A percentile compares a stretch with the other conserved stretches of the same genome.
Conservation (phyloP, 176 grass and related monocot species). For the Leersia perrieri region DNA sequence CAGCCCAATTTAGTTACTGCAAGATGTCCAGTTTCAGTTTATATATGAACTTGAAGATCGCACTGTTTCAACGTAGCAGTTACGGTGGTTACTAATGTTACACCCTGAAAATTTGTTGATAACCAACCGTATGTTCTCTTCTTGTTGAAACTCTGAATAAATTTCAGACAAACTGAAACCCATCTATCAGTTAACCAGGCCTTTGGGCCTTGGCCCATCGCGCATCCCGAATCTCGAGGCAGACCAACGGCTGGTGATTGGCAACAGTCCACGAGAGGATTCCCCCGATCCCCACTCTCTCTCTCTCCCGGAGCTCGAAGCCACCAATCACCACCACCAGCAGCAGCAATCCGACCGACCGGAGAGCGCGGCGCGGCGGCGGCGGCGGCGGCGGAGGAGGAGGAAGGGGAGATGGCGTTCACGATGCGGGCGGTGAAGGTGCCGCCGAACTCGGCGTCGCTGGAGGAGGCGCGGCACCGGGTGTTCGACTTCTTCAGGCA, state of each 20-base stretch:
- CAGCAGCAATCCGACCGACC: neutral
- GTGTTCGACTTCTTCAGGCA: slow-evolving; percentile 90
- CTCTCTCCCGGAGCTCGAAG: neutral
- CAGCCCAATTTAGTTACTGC: neutral
- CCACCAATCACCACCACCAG: neutral
- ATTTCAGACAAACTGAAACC: neutral
- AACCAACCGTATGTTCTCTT: neutral
- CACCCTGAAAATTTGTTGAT: neutral
- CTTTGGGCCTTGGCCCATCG: neutral
- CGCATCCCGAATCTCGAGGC: neutral
- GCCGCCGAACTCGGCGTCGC: slow-evolving; percentile 65
- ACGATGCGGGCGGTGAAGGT: slow-evolving; percentile 73
- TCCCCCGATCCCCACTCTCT: neutral
- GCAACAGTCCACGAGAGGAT: neutral
- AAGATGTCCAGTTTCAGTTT: neutral
- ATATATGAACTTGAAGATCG: neutral
- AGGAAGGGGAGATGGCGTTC: slow-evolving; percentile 51
- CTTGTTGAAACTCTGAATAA: no score
- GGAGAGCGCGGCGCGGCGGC: neutral
- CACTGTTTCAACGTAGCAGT: neutral
- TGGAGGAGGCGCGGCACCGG: slow-evolving; percentile 76
- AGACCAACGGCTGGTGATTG: neutral
- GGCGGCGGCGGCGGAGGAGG: neutral
- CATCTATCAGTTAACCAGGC: neutral
- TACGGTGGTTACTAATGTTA: no score